Evolutionary conservation across 805 yeast species (phyloP).

Genomic region (Suhomyces prunicola): DNA sequence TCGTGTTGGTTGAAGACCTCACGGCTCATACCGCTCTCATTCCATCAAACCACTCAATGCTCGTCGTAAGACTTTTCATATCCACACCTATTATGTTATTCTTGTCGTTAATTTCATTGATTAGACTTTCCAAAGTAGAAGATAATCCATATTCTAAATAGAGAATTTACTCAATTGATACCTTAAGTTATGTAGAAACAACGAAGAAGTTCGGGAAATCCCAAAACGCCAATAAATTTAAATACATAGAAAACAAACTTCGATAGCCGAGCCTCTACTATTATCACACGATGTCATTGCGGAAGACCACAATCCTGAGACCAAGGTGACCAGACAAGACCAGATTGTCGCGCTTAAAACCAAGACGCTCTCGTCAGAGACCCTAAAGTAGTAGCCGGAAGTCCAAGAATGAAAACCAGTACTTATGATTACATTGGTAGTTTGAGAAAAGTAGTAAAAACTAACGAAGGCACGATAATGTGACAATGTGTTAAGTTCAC

Average conservation of each 20-base stretch:
- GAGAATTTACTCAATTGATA: neutral
- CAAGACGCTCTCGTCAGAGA: constrained; percentile 15
- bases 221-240: no score
- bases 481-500: no score
- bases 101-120: neutral
- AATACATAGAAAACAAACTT: no score
- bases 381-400: constrained; percentile 57
- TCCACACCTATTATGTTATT: neutral
- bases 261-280: no score
- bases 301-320: neutral
- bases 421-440: constrained; percentile 90
- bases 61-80: neutral
- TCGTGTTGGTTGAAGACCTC: neutral
- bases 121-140: neutral
- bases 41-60: neutral
- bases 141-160: neutral
- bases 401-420: constrained; percentile 71
- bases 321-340: constrained; percentile 10
- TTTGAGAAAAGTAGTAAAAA: constrained; percentile 48
- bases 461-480: no score
- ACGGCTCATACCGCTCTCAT: neutral
- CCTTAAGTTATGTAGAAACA: neutral
- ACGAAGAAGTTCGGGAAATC: no score
- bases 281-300: neutral
- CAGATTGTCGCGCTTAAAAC: constrained; percentile 17